phyloP scores from a whole-genome alignment of 176 grass and related monocot genomes.

The Cenchrus fungigraminus region DNA sequence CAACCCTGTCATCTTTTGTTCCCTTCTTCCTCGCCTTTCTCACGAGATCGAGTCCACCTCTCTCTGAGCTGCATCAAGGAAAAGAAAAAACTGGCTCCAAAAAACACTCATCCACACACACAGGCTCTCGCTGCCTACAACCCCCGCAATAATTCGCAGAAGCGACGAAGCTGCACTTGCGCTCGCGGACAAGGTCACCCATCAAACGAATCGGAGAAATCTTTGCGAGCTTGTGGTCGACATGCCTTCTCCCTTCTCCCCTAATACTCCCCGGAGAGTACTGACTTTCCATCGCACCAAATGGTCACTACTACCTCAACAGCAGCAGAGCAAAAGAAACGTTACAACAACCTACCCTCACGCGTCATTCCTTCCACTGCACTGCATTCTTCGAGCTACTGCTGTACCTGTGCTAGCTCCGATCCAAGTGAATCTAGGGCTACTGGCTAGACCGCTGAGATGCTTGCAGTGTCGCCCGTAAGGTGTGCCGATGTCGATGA shows the following conservation, averaged over 20 bases:
- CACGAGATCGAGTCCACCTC: conserved; percentile 39
- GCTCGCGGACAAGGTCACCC: conserved; percentile 52
- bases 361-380: conserved; percentile 16
- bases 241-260: conserved; percentile 49
- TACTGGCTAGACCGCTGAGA: not conserved
- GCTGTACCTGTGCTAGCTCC: not conserved
- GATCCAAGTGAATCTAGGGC: not conserved
- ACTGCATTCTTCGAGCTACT: not conserved
- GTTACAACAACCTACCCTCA: conserved; percentile 28
- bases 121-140: not conserved
- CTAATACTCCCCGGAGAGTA: conserved; percentile 48
- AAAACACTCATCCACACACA: conserved; percentile 82
- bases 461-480: conserved; percentile 62
- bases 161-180: conserved; percentile 50
- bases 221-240: conserved; percentile 71
- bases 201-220: conserved; percentile 72
- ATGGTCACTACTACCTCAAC: conserved; percentile 20
- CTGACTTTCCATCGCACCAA: conserved; percentile 44
- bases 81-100: not conserved
- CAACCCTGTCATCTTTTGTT: conserved; percentile 51
- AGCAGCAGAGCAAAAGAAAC: not conserved
- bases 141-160: conserved; percentile 59
- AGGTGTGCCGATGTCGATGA: conserved; percentile 36
- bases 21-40: conserved; percentile 48
- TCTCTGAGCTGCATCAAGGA: not conserved